Base-by-base conservation (phyloP, 108 stramenopile species). In the Skeletonema marinoi region DNA sequence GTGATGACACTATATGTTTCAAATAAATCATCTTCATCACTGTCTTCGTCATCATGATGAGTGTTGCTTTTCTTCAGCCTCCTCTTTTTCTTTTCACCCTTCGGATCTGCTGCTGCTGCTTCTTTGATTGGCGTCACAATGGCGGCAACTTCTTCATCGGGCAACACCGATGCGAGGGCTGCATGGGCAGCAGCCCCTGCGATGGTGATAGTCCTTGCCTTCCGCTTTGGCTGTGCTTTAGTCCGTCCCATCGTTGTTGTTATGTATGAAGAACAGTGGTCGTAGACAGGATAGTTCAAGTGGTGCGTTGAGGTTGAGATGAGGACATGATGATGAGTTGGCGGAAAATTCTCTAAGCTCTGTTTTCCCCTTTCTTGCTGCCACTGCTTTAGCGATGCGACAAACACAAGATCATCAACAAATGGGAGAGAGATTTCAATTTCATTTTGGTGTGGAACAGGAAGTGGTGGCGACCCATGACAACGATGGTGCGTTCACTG, bases 121-220 rank as follows among this genome's bases (percentile, higher is more conserved):
- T 25, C 54, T 25, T 19, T 51, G 50, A 51, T n/a, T 7, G 50
- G 50, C 1, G 50, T 51, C 17, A 25, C 54, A 25, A 56, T 29
- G 54, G 54, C 54, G 17, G 25, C 25, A 25, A 21, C 54, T 56
- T 56, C 54, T 0, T 25, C 54, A 56, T 25, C 54, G 54, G 39
- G 66, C 4, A 41, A 4, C 13, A 21, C 38, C 4, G 38, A 13
- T 66, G 66, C 32, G 0, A 42, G 41, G n/a, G 66, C 66, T 1
- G 66, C 66, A 25, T 66, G 66, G 17, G 66, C 66, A 13, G 44
- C 66, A 8, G 66, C 42, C 21, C 66, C 66, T 21, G 39, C 38
- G 41, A 66, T 66, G n/a, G 66, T 46, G 17, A 42, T 25, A 7
- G 66, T 41, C 10, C 17, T 19, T 42, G 66, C 29, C 39, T 66